A percentile compares a stretch with the other conserved stretches of the same genome.
Conservation (phyloP, 805 yeast genomes). For the Kodamaea leandrae region DNA sequence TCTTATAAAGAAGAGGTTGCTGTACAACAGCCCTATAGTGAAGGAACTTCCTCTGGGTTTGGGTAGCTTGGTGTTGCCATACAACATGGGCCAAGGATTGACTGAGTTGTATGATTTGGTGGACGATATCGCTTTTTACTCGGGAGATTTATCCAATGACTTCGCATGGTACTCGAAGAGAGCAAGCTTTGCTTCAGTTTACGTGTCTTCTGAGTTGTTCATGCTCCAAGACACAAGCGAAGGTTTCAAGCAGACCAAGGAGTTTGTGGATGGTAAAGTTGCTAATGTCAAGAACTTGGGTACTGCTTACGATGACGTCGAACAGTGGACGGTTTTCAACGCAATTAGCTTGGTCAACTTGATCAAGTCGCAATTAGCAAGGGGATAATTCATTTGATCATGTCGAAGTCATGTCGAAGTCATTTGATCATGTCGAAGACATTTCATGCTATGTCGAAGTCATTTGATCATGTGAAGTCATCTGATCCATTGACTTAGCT, state of each 20-base stretch:
- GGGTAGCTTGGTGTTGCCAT: constrained; percentile 62
- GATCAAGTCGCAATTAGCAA: constrained; percentile 63
- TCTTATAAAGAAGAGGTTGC: constrained; percentile 49
- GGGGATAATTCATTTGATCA: constrained; percentile 44
- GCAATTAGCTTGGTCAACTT: constrained; percentile 64
- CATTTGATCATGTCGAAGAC: no score
- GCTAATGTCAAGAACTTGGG: constrained; percentile 54
- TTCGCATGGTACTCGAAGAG: constrained; percentile 94
- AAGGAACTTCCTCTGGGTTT: constrained; percentile 49
- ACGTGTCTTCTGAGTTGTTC: constrained; percentile 73
- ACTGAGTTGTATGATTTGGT: constrained; percentile 70
- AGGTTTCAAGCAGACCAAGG: constrained; percentile 54
- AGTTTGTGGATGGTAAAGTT: constrained; percentile 62
- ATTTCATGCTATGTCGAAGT: no score
- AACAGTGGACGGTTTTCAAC: constrained; percentile 75
- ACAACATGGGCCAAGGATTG: constrained; percentile 53
- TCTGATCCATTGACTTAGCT: no score
- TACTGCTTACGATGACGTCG: constrained; percentile 57
- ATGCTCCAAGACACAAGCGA: constrained; percentile 72
- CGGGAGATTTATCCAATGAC: constrained; percentile 78
- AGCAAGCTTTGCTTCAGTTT: constrained; percentile 62
- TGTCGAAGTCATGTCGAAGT: no score
- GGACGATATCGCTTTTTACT: constrained; percentile 78
- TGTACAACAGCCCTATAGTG: constrained; percentile 49
- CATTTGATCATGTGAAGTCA: no score